Conservation (phyloP, 2,329 filamentous ascomycete species). For the Xylariaceae sp. region DNA sequence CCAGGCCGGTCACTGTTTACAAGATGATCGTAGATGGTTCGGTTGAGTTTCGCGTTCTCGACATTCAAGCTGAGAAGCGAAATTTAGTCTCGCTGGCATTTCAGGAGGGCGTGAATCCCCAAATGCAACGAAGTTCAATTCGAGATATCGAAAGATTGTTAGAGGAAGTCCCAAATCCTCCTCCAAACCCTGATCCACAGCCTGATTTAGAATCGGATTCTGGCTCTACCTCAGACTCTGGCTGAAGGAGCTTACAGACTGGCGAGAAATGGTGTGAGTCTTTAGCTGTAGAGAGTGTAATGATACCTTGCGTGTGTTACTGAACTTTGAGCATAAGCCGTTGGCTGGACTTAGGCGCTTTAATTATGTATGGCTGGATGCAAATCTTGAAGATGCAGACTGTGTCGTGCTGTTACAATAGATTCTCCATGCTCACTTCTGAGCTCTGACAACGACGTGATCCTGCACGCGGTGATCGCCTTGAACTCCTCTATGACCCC, state of each 20-base stretch:
- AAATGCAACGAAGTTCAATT: constrained; percentile 33
- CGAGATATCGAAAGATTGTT: constrained; percentile 50
- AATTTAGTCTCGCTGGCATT: constrained; percentile 75
- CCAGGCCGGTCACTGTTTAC: constrained; percentile 72
- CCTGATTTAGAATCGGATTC: no score
- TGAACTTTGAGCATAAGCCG: not conserved
- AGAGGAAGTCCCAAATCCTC: constrained; percentile 1
- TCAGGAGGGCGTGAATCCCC: constrained; percentile 60
- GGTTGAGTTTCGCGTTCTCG: constrained; percentile 76
- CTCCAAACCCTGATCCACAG: not conserved
- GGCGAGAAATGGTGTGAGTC: no score
- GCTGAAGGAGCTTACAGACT: no score
- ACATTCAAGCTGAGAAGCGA: constrained; percentile 75
- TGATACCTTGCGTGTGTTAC: no score
- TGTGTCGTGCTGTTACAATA: no score
- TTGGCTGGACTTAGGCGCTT: not conserved
- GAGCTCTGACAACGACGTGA: no score
- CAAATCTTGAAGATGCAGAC: not conserved
- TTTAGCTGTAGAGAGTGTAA: no score
- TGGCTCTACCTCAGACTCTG: not conserved
- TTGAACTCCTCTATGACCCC: no score
- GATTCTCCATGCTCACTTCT: no score
- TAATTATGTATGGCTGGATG: not conserved
- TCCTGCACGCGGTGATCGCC: no score
- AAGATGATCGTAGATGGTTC: constrained; percentile 74